A percentile compares a stretch with the other conserved stretches of the same genome.
phyloP scores from a whole-genome alignment of 306 rosid species.

The Myrica gale region DNA sequence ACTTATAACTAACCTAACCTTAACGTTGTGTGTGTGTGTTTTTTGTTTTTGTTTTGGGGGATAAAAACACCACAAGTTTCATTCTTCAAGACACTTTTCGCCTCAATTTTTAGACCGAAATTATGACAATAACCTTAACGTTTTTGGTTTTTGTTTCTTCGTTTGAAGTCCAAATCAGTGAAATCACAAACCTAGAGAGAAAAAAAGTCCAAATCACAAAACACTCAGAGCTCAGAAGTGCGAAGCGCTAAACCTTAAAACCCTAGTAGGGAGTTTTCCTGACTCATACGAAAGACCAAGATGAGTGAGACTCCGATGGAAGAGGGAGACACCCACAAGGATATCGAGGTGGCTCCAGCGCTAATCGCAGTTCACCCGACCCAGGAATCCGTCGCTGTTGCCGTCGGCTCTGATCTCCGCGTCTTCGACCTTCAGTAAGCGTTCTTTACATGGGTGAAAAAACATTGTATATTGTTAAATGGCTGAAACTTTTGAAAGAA shows the following conservation, averaged over 20 bases:
- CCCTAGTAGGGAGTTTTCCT: slow-evolving; percentile 29
- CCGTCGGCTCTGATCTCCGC: slow-evolving; percentile 82
- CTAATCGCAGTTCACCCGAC: slow-evolving; percentile 71
- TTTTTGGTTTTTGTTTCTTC: no score
- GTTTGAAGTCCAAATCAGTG: no score
- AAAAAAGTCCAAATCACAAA: no score
- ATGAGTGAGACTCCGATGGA: slow-evolving; percentile 45
- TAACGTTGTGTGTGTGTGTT: no score
- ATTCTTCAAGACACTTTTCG: no score
- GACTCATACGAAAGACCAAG: neutral
- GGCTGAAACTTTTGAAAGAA: neutral
- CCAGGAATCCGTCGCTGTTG: slow-evolving; percentile 55
- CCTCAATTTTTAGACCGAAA: no score
- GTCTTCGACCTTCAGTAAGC: slow-evolving; percentile 72
- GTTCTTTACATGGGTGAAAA: neutral
- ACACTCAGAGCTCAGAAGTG: slow-evolving; percentile 6
- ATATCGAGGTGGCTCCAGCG: slow-evolving; percentile 76
- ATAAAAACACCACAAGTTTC: no score
- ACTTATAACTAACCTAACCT: no score
- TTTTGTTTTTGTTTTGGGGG: no score
- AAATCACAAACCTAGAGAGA: no score
- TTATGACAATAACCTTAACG: no score
- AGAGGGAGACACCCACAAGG: slow-evolving; percentile 54
- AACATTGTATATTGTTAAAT: neutral
- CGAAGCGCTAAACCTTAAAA: slow-evolving; percentile 24